Evolutionary conservation across 1,284 basidiomycete species (phyloP).

Genomic region (Ceratobasidium theobromae): DNA sequence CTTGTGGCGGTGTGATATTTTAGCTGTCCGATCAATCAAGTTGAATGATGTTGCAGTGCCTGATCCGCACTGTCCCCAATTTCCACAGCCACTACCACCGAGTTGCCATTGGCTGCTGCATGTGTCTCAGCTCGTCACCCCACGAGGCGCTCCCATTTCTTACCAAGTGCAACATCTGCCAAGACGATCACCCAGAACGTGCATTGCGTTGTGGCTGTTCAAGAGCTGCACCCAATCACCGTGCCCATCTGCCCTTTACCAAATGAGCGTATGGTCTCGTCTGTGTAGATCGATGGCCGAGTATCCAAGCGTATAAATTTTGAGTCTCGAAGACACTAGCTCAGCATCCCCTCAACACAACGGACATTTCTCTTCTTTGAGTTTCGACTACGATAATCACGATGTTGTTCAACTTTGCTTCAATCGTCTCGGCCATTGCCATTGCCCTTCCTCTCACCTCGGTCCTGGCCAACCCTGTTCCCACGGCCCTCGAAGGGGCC

Average conservation of each 20-base stretch:
- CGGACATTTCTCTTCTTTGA: neutral
- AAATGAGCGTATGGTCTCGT: too few species aligned
- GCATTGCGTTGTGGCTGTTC: too few species aligned
- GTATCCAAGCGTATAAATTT: neutral
- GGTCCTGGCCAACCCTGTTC: neutral
- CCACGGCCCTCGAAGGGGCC: neutral
- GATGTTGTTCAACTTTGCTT: conserved; percentile 7
- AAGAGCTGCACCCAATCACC: too few species aligned
- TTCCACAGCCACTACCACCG: too few species aligned
- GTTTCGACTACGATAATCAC: neutral
- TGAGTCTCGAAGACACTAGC: neutral
- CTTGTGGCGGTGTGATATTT: neutral
- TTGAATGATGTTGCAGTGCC: too few species aligned
- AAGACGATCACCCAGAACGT: too few species aligned
- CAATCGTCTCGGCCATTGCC: neutral
- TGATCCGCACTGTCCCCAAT: too few species aligned
- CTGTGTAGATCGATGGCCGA: neutral
- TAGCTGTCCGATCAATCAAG: neutral
- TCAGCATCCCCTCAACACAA: neutral
- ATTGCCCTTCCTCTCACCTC: conserved; percentile 21
- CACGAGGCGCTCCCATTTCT: too few species aligned
- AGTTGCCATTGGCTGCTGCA: too few species aligned
- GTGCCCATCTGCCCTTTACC: too few species aligned
- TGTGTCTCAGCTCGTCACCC: too few species aligned
- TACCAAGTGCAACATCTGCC: too few species aligned